Conservation (phyloP, 306 rosid species). For the Corylus americana region DNA sequence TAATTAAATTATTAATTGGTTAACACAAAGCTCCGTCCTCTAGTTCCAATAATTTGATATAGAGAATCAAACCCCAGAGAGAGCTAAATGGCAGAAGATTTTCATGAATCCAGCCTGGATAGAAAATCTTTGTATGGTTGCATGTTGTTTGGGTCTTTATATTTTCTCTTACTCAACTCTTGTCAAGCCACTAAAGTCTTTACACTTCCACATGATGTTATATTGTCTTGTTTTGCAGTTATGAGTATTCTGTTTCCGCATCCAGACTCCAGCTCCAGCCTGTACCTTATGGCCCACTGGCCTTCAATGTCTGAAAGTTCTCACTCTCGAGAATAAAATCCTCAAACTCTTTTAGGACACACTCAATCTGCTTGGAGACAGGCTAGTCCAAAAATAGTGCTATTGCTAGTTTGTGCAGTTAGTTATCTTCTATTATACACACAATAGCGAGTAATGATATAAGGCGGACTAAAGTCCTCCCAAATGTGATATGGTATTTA, state of each 20-base stretch:
- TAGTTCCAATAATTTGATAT: not conserved
- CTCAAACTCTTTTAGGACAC: not conserved
- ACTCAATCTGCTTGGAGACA: conserved; percentile 13
- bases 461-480: too few species aligned
- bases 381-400: conserved; percentile 11
- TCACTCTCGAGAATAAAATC: not conserved
- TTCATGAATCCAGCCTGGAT: not conserved
- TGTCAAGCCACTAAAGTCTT: not conserved
- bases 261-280: not conserved
- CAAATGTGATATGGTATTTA: too few species aligned
- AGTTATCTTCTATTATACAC: conserved; percentile 3
- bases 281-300: not conserved
- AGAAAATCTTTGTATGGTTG: not conserved
- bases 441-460: not conserved
- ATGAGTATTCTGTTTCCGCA: not conserved
- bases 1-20: not conserved
- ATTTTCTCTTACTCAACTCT: not conserved
- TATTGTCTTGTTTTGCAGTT: not conserved
- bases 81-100: not conserved
- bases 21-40: not conserved
- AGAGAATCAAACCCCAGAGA: not conserved
- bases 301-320: not conserved
- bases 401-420: conserved; percentile 14
- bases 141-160: not conserved
- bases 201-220: not conserved